A percentile compares a stretch with the other conserved stretches of the same genome.
Conservation (phyloP, 345 rosid genomes). For the Luvunga scandens region DNA sequence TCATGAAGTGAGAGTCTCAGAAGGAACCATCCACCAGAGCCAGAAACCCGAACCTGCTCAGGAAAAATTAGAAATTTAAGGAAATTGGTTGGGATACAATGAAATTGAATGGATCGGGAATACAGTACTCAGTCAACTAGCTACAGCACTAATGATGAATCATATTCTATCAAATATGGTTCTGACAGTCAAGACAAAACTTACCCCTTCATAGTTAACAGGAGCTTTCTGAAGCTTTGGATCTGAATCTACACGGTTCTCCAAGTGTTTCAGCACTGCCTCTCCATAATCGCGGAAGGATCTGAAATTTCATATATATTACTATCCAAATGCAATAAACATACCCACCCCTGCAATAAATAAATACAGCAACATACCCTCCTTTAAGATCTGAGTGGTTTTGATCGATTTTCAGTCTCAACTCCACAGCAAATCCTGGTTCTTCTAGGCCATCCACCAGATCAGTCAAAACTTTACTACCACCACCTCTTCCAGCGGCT, state of each 20-base stretch:
- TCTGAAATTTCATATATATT: slow-evolving; percentile 34
- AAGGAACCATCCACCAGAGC: slow-evolving; percentile 97
- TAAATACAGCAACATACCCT: slow-evolving; percentile 50
- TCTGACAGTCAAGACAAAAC: slow-evolving; percentile 13
- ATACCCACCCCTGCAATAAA: neutral
- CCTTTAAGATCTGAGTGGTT: slow-evolving; percentile 87
- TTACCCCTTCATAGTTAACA: slow-evolving; percentile 88
- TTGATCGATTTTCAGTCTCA: slow-evolving; percentile 84
- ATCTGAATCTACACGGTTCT: slow-evolving; percentile 49
- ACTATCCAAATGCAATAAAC: slow-evolving; percentile 2
- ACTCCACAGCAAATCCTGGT: slow-evolving; percentile 69
- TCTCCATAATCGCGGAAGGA: slow-evolving; percentile 91
- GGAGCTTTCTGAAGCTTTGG: slow-evolving; percentile 76
- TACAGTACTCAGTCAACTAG: neutral
- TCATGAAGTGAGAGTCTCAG: slow-evolving; percentile 97
- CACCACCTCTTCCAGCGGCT: slow-evolving; percentile 61
- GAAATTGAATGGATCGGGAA: neutral
- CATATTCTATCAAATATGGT: neutral
- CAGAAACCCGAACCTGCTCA: slow-evolving; percentile 80
- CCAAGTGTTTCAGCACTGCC: slow-evolving; percentile 72
- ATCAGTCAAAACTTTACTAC: slow-evolving; percentile 87
- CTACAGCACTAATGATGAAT: neutral
- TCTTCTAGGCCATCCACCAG: slow-evolving; percentile 82
- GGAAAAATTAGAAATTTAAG: neutral
- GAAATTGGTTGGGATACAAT: neutral